phyloP scores from a whole-genome alignment of 176 grass and related monocot genomes.

The Saccharum officinarum region DNA sequence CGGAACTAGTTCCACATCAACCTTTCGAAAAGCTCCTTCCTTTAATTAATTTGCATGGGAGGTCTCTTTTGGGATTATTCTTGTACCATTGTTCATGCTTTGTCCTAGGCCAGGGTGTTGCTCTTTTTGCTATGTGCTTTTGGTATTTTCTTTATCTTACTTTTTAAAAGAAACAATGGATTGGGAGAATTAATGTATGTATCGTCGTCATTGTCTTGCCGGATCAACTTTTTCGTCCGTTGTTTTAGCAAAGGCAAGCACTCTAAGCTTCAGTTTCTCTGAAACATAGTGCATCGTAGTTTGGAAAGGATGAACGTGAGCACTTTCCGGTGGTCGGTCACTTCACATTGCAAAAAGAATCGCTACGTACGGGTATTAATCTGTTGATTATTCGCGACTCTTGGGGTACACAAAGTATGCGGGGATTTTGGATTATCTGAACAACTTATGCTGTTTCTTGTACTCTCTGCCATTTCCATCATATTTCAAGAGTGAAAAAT shows the following conservation, averaged over 20 bases:
- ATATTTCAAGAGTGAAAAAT: neutral
- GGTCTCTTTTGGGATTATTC: slow-evolving; percentile 38
- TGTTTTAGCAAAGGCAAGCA: neutral
- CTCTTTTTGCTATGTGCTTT: neutral
- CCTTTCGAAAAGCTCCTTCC: neutral
- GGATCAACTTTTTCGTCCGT: slow-evolving; percentile 9
- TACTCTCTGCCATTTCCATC: neutral
- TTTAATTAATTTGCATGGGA: neutral
- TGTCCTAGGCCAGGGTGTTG: slow-evolving; percentile 7
- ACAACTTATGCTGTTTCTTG: neutral
- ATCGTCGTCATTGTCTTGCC: neutral
- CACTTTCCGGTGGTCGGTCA: neutral
- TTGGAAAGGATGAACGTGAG: neutral
- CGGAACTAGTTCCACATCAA: slow-evolving; percentile 37
- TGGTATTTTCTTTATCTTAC: neutral
- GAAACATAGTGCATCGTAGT: neutral
- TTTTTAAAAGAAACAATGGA: neutral
- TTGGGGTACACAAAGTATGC: neutral
- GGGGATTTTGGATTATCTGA: no score
- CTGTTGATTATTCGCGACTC: neutral
- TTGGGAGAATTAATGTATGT: neutral
- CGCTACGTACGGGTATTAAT: no score
- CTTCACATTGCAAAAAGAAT: neutral
- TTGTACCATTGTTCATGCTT: neutral
- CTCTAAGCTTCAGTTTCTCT: no score